A percentile compares a stretch with the other conserved stretches of the same genome.
Evolutionary conservation across 2,329 filamentous ascomycete species (phyloP).

Genomic region (Fusarium beomiforme): DNA sequence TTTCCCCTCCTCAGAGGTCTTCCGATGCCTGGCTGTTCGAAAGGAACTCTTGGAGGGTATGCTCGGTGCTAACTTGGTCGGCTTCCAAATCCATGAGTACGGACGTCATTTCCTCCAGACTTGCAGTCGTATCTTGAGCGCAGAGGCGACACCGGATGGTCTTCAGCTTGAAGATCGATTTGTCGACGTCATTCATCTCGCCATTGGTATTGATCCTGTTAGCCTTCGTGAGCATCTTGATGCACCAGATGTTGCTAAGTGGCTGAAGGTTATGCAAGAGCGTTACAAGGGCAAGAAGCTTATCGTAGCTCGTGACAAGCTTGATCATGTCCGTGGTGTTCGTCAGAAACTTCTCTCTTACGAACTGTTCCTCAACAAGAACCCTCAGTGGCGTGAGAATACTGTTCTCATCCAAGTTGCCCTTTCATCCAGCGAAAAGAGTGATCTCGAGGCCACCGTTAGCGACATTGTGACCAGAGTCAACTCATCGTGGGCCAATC

Average conservation of each 20-base stretch:
- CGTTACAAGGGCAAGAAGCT: slow-evolving; percentile 89
- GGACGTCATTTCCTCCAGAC: slow-evolving; percentile 95
- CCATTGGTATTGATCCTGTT: slow-evolving; percentile 91
- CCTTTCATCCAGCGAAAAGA: slow-evolving; percentile 87
- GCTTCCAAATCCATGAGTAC: slow-evolving; percentile 94
- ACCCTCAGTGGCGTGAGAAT: slow-evolving; percentile 88
- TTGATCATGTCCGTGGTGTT: slow-evolving; percentile 91
- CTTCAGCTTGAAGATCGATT: slow-evolving; percentile 93
- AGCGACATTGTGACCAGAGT: slow-evolving; percentile 95
- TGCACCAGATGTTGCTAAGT: slow-evolving; percentile 77
- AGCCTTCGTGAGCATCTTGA: slow-evolving; percentile 77
- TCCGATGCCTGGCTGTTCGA: slow-evolving; percentile 87
- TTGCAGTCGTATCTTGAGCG: slow-evolving; percentile 88
- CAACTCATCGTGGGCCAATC: slow-evolving; percentile 88
- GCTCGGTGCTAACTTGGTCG: slow-evolving; percentile 90
- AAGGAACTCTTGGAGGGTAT: slow-evolving; percentile 91
- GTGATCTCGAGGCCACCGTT: slow-evolving; percentile 86
- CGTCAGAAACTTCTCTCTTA: slow-evolving; percentile 92
- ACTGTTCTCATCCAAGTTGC: slow-evolving; percentile 95
- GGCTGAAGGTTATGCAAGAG: slow-evolving; percentile 83
- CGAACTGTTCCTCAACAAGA: slow-evolving; percentile 92
- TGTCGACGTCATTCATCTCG: slow-evolving; percentile 84
- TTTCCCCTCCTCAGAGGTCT: slow-evolving; percentile 96
- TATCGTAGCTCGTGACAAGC: slow-evolving; percentile 93
- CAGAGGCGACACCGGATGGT: slow-evolving; percentile 88